Conservation (phyloP, 305 asterid species). For the Andrographis paniculata region DNA sequence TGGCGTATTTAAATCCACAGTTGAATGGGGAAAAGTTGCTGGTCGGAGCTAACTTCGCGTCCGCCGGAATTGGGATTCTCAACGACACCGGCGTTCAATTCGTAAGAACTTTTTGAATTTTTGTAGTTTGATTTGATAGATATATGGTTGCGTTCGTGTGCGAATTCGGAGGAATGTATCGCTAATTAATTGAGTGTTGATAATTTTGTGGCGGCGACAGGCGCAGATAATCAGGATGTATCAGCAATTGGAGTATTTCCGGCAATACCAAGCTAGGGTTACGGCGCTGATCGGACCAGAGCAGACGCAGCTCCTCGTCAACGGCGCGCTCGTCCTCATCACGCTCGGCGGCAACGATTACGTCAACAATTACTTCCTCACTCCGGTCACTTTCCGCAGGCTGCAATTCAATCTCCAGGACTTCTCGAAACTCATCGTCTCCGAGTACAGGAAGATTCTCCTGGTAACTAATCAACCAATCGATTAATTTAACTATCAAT, state of each 20-base stretch:
- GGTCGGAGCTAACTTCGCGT: slow-evolving; percentile 54
- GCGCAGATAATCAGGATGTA: slow-evolving; percentile 34
- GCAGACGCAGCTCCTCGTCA: slow-evolving; percentile 24
- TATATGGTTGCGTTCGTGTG: too few relatives aligned
- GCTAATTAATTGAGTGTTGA: too few relatives aligned
- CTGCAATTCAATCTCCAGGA: slow-evolving; percentile 32
- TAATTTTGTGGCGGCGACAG: slow-evolving; percentile 17
- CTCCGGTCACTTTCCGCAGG: slow-evolving; percentile 29
- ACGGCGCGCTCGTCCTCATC: slow-evolving; percentile 39
- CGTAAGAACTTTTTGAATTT: slow-evolving; percentile 16
- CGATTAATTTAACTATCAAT: not conserved
- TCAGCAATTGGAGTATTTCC: slow-evolving; percentile 26
- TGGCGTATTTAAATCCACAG: slow-evolving; percentile 34
- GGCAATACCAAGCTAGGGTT: slow-evolving; percentile 31
- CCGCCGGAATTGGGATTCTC: slow-evolving; percentile 51
- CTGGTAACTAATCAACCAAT: slow-evolving; percentile 18
- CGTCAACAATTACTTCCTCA: slow-evolving; percentile 46
- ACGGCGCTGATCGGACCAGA: slow-evolving; percentile 31
- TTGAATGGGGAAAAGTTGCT: slow-evolving; percentile 31
- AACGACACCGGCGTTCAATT: slow-evolving; percentile 50
- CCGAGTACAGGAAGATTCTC: slow-evolving; percentile 30
- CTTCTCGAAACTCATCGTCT: slow-evolving; percentile 27
- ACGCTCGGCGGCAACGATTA: slow-evolving; percentile 50
- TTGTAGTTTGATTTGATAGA: too few relatives aligned
- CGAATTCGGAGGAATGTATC: too few relatives aligned